Base-by-base conservation (phyloP, 2,329 filamentous ascomycete genomes). In the Bimuria novae-zelandiae region DNA sequence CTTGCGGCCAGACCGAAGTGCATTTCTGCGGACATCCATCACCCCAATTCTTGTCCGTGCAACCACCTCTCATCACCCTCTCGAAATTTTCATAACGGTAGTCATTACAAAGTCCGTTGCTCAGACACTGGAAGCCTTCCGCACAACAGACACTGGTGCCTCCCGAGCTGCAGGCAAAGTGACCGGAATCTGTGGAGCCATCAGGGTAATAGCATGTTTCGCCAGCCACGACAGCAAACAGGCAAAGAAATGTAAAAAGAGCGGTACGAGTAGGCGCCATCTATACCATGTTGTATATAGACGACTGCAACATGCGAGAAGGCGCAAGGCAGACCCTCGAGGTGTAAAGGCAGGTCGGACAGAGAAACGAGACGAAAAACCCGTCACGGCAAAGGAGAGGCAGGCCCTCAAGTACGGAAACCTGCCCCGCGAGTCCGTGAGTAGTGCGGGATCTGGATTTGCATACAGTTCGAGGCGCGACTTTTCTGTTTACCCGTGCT, bases 61-160 rank as follows among this genome's bases (percentile, higher is more conserved):
- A 64, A 12, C 52, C 57, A 16, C 60, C 60, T 42, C 62, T 58
- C 19, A 61, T 25, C 10, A 63, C 32, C 25, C 62, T 48, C 30
- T 37, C 12, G 16, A 22, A 60, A 43, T 62, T 59, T 4, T 52
- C 32, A 42, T 64, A 64, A 16, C 60, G 48, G 7, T 40, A 32
- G 39, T 64, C 62, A 14, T 49, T 49, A 39, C 60, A 64, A 27
- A 64, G 50, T 4, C 62, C 60, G 49, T 63, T 64, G 23, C 55
- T 57, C n/a, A 62, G 30, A 45, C 60, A 64, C 21, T 57, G 25
- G 39, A 60, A 59, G 14, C 45, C 52, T 12, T 54, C 46, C 19
- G 60, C 52, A 37, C 60, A 64, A 44, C 62, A 64, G 7, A 56
- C 46, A 19, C 50, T 57, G 2, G 46, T 47, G 2, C 39, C 49